These are phyloP conservation scores for Catenaria anguillulae DNA, from an alignment of 371 early-diverging fungal species.

Conservation along the genomic window DNA sequence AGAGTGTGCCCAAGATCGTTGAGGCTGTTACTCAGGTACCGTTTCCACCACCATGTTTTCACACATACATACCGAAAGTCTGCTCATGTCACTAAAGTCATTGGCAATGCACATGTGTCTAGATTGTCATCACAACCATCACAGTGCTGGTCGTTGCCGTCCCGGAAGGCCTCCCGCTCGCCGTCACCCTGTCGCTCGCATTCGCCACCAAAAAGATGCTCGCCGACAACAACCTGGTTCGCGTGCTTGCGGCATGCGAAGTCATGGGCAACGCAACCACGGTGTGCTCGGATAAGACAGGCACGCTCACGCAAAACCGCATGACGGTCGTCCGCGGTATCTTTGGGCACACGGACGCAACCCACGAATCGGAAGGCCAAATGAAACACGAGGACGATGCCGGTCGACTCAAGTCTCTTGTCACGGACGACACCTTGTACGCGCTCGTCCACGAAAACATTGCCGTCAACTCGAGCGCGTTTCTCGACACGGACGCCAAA, in stretches of 20 bases:
- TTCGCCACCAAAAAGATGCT: constrained; percentile 72
- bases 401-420: constrained; percentile 15
- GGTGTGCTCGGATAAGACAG: constrained; percentile 82
- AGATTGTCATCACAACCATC: constrained; percentile 50
- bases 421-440: background rate
- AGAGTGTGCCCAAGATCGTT: constrained; percentile 20
- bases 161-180: constrained; percentile 65
- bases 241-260: constrained; percentile 77
- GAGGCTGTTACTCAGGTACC: constrained; percentile 24
- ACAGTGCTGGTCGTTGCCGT: constrained; percentile 63
- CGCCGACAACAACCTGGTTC: constrained; percentile 78
- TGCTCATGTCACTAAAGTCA: too few relatives aligned
- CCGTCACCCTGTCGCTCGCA: constrained; percentile 55
- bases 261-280: constrained; percentile 88
- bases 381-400: background rate
- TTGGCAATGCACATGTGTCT: too few relatives aligned
- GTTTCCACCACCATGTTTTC: background rate
- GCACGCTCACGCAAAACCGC: constrained; percentile 71
- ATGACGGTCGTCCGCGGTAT: constrained; percentile 72
- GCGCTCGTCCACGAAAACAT: constrained; percentile 44
- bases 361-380: too few relatives aligned
- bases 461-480: constrained; percentile 69
- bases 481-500: constrained; percentile 40
- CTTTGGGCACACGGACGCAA: constrained; percentile 26
- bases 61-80: too few relatives aligned